Conservation (phyloP, 1,139 yeast genomes). For the Magnusiomyces paraingens region DNA sequence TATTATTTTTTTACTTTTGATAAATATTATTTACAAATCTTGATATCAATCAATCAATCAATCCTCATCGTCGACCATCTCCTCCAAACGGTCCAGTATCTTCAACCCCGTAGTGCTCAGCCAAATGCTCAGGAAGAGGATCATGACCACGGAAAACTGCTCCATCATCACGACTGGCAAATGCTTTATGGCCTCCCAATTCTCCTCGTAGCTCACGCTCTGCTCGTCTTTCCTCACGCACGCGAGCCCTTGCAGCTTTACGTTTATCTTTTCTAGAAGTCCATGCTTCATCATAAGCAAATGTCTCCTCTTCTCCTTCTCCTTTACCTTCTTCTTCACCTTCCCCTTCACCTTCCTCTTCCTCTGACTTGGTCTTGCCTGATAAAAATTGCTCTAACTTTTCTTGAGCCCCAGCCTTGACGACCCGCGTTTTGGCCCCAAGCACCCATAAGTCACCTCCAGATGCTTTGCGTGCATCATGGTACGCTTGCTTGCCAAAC, state of each 20-base stretch:
- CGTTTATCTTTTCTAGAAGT: not conserved
- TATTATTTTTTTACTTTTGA: too few relatives aligned
- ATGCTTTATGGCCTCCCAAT: too few relatives aligned
- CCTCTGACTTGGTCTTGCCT: conserved; percentile 11
- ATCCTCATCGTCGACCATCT: too few relatives aligned
- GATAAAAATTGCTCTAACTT: conserved; percentile 11
- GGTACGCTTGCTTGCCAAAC: conserved; percentile 66
- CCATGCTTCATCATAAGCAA: not conserved
- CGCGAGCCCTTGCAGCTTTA: not conserved
- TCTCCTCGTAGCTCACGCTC: too few relatives aligned
- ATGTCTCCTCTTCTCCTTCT: conserved; percentile 1
- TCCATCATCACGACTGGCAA: too few relatives aligned
- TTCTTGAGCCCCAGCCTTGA: conserved; percentile 2
- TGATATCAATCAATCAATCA: too few relatives aligned
- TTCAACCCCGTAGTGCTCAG: too few relatives aligned
- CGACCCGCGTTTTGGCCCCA: conserved; percentile 56
- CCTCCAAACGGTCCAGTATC: too few relatives aligned
- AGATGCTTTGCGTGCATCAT: conserved; percentile 79
- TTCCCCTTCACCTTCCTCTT: conserved; percentile 5
- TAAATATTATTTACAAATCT: too few relatives aligned
- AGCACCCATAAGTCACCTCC: conserved; percentile 91
- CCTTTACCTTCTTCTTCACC: conserved; percentile 8
- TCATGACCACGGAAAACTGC: too few relatives aligned
- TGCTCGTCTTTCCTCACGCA: too few relatives aligned
- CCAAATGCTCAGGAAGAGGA: too few relatives aligned